These are phyloP conservation scores for Claviceps sp. DNA, from an alignment of 2,329 filamentous ascomycete genomes.

Conservation along the genomic window DNA sequence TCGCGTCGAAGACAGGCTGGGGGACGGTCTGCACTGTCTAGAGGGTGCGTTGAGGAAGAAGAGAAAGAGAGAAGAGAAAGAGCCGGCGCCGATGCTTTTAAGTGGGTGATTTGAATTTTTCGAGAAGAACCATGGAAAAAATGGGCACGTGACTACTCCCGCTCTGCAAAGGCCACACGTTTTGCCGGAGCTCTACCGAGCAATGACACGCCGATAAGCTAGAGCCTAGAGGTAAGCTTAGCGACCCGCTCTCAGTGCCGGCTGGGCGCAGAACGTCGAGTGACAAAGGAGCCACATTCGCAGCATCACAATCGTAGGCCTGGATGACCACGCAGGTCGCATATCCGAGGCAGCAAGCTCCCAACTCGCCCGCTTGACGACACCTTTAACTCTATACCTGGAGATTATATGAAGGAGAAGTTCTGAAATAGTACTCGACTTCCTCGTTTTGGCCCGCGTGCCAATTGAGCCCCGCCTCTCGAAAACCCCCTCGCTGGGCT, in stretches of 20 bases:
- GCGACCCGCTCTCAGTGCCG: not conserved
- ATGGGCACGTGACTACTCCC: too few relatives aligned
- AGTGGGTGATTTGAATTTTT: not conserved
- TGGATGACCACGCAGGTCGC: slow-evolving; percentile 1
- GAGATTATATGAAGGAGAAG: slow-evolving; percentile 1
- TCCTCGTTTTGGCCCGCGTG: slow-evolving; percentile 11
- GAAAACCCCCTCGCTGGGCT: not conserved
- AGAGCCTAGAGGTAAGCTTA: too few relatives aligned
- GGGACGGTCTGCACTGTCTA: slow-evolving; percentile 78
- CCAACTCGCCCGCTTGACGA: not conserved
- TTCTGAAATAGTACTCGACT: not conserved
- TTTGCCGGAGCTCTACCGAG: slow-evolving; percentile 9
- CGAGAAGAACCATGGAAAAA: too few relatives aligned
- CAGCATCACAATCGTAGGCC: not conserved
- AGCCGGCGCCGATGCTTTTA: not conserved
- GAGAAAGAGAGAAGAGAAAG: slow-evolving; percentile 17
- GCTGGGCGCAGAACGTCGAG: not conserved
- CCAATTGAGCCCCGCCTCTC: slow-evolving; percentile 12
- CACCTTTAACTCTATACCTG: not conserved
- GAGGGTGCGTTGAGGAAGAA: slow-evolving; percentile 53
- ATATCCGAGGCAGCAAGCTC: not conserved
- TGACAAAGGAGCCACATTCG: not conserved
- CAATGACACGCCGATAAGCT: not conserved
- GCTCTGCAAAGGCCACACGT: not conserved
- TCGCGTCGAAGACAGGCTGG: slow-evolving; percentile 39